Conservation (phyloP, 352 stramenopile species). For the Phytophthora sp. region DNA sequence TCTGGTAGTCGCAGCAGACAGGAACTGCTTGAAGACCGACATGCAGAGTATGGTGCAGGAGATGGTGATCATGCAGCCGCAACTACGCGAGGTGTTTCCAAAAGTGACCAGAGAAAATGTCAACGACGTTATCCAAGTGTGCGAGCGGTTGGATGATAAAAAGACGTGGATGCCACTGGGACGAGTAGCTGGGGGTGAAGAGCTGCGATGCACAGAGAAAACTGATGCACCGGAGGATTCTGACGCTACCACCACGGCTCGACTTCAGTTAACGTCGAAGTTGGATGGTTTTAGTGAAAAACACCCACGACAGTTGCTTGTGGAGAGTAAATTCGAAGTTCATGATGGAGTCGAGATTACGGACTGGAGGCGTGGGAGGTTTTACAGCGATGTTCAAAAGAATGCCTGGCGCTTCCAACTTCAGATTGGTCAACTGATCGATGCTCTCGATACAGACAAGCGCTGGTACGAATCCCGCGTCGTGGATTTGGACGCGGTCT, state of each 20-base stretch:
- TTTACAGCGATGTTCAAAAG: constrained; percentile 51
- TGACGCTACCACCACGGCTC: constrained; percentile 5
- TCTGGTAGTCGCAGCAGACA: constrained; percentile 40
- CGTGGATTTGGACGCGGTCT: constrained; percentile 44
- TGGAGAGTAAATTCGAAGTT: constrained; percentile 48
- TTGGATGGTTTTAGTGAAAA: constrained; percentile 35
- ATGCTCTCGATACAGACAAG: constrained; percentile 72
- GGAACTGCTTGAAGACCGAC: constrained; percentile 5
- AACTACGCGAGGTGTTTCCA: constrained; percentile 46
- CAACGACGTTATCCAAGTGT: constrained; percentile 46
- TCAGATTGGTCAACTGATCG: constrained; percentile 60
- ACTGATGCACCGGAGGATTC: not conserved
- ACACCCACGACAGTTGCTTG: constrained; percentile 50
- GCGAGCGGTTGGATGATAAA: constrained; percentile 38
- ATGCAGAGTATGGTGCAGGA: constrained; percentile 13
- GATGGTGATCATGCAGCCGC: constrained; percentile 38
- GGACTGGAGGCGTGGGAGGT: constrained; percentile 58
- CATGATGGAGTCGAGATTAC: not conserved
- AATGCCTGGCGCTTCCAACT: constrained; percentile 71
- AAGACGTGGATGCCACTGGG: constrained; percentile 45
- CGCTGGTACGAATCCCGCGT: constrained; percentile 81
- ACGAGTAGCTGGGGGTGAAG: not conserved
- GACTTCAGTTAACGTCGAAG: constrained; percentile 49
- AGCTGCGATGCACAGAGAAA: constrained; percentile 1
- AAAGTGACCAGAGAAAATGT: constrained; percentile 33